Evolutionary conservation across 106 monocot genomes (phyloP), one percentile per base, ranked within the genome.

Genomic region (Hemerocallis citrina): DNA sequence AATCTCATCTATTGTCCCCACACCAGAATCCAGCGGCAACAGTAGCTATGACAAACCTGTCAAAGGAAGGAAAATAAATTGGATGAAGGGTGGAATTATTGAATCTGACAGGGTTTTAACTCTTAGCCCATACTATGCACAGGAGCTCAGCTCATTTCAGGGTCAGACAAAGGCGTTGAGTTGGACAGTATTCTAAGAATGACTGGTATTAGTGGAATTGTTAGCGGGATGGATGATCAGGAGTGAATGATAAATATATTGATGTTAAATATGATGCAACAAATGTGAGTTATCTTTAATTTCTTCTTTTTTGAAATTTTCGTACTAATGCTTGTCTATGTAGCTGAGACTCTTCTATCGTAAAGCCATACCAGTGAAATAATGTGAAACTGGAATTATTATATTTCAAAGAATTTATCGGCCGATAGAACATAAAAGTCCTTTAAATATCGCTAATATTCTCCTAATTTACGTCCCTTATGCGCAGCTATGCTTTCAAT

Each of bases 51-150:
- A 78, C 44, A 90, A 81, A 33, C 90, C 86, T 43, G 81, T 96
- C 19, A 86, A 84, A 76, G 95, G 95, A 38, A 76, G 74, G 61
- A 96, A 96, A 74, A 87, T 90, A 57, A 96, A 96, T 62, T 96
- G 95, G 95, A 76, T 96, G 90, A 86, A 87, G 67, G 95, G 86
- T 55, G 86, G 76, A 47, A 78, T 96, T 20, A 21, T 71, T 44
- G 81, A 90, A 69, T 73, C 86, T 6, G 79, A 96, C 66, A 73
- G 21, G 52, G 70, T 72, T 10, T 5, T 96, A 0, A 90, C 90
- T 34, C 90, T 96, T 27, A 90, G 86, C 57, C 84, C 89, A 19
- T 76, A 86, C 55, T 96, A 96, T 56, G 86, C 95, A n/a, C 24
- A 74, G 66, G 95, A 96, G 61, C 70, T 96, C 58, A 32, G n/a